Evolutionary conservation across 2,329 filamentous ascomycete species (phyloP).

Genomic region (Epichloe glyceriae): DNA sequence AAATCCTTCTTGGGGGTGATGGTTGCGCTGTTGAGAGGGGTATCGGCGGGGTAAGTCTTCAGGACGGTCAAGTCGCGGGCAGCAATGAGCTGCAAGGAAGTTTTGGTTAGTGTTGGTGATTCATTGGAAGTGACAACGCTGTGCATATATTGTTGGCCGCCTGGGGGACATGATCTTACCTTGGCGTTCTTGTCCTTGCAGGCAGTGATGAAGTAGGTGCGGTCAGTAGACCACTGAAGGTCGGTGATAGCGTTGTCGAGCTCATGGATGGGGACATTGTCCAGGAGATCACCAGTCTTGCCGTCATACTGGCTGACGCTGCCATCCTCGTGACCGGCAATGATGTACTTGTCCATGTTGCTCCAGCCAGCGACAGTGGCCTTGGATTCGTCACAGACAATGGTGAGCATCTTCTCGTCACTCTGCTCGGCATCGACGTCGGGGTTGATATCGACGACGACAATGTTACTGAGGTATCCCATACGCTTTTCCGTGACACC

Average conservation of each 20-base stretch:
- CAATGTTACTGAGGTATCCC: constrained; percentile 88
- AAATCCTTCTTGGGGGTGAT: constrained; percentile 96
- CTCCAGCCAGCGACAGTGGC: constrained; percentile 96
- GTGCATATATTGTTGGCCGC: too few species aligned
- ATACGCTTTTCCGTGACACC: constrained; percentile 98
- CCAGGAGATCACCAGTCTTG: constrained; percentile 76
- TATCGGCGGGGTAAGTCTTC: constrained; percentile 87
- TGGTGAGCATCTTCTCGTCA: constrained; percentile 70
- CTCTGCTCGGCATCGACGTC: constrained; percentile 74
- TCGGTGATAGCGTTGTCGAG: constrained; percentile 74
- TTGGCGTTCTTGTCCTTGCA: constrained; percentile 97
- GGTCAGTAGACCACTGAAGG: constrained; percentile 85
- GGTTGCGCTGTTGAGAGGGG: constrained; percentile 87
- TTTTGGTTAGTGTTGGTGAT: too few species aligned
- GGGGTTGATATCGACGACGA: constrained; percentile 78
- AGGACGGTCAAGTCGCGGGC: constrained; percentile 77
- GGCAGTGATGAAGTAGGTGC: constrained; percentile 96
- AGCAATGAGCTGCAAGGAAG: constrained; percentile 52
- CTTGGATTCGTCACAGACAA: constrained; percentile 92
- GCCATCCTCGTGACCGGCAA: constrained; percentile 94
- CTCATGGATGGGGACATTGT: constrained; percentile 77
- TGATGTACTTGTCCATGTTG: constrained; percentile 89
- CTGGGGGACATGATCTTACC: constrained; percentile 30
- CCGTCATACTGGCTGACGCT: constrained; percentile 83
- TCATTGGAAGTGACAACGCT: too few species aligned